Percentiles rank a stretch among this genome's conserved stretches.
Conservation (phyloP, 2,329 filamentous ascomycete species). For the Cadophora gregata region DNA sequence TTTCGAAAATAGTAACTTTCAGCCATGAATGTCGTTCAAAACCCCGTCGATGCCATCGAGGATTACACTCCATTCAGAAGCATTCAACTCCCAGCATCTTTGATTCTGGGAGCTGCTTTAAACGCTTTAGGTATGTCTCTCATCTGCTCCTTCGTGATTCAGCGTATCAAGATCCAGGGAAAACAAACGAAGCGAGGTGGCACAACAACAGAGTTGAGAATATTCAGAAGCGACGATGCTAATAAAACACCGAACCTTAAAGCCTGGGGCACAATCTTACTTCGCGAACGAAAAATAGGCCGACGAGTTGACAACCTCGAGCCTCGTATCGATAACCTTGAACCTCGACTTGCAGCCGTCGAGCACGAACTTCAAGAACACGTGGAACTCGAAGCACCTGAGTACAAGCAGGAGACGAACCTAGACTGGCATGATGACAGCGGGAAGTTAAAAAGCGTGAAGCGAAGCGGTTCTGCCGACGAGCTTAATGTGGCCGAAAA, state of each 20-base stretch:
- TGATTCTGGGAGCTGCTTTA: neutral
- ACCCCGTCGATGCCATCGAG: neutral
- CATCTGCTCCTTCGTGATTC: too few species aligned
- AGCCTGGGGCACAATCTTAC: neutral
- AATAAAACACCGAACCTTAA: neutral
- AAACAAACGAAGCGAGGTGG: too few species aligned
- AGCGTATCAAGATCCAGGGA: too few species aligned
- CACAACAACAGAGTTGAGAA: too few species aligned
- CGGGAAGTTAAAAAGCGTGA: neutral
- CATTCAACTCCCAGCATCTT: neutral
- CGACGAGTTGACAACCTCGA: neutral
- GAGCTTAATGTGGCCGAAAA: neutral
- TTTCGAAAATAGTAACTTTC: neutral
- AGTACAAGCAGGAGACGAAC: neutral
- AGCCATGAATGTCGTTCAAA: slow-evolving; percentile 1
- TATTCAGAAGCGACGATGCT: neutral
- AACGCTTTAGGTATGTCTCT: neutral
- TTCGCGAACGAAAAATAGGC: neutral
- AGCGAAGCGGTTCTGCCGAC: neutral
- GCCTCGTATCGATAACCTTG: neutral
- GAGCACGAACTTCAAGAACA: neutral
- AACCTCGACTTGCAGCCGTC: neutral
- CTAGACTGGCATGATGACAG: neutral
- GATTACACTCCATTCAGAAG: neutral
- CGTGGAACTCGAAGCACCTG: neutral